Evolutionary conservation across 2,329 filamentous ascomycete genomes (phyloP), one percentile per base, ranked within the genome.

Genomic region (Graphium sp.): DNA sequence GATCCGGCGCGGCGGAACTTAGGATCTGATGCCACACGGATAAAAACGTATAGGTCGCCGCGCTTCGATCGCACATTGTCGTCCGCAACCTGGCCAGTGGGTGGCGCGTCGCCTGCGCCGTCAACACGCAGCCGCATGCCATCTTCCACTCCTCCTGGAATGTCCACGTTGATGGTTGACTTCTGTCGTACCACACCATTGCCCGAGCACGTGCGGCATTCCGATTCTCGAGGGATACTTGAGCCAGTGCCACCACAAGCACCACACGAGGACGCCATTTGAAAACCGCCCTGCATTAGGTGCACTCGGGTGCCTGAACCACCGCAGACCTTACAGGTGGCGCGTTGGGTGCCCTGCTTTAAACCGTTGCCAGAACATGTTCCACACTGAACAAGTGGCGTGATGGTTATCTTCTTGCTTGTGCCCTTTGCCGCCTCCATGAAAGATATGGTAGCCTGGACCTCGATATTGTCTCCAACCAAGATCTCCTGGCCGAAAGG

Each of bases 381-480:
- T 38, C 72, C 71, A 46, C 89, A 98, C 35, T 77, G 61, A 13
- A 77, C 72, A 41, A 91, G 56, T 1, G 89, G 87, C 7, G 77
- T 82, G 40, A 94, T 80, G 39, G 65, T 71, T 33, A 98, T 81
- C n/a, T 84, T 78, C 55, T 93, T 91, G 44, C 62, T 74, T 6
- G 78, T 76, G 20, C 89, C 89, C 53, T 91, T 93, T 7, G 89
- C 89, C 6, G 89, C 83, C 47, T 98, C 89, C 73, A 89, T 80
- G 52, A 98, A 98, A 0, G 79, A 84, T 41, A 98, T 87, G 48
- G 71, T 89, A 28, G 82, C 74, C 52, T 93, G 83, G 15, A 94
- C 79, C 50, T 95, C 87, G 43, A 98, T 93, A 48, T 92, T 84
- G 37, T 95, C 84, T 35, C 89, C 89, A n/a, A 93, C 77, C 40